Evolutionary conservation across 2,329 filamentous ascomycete species (phyloP).

Genomic region (Cordyceps sp.): DNA sequence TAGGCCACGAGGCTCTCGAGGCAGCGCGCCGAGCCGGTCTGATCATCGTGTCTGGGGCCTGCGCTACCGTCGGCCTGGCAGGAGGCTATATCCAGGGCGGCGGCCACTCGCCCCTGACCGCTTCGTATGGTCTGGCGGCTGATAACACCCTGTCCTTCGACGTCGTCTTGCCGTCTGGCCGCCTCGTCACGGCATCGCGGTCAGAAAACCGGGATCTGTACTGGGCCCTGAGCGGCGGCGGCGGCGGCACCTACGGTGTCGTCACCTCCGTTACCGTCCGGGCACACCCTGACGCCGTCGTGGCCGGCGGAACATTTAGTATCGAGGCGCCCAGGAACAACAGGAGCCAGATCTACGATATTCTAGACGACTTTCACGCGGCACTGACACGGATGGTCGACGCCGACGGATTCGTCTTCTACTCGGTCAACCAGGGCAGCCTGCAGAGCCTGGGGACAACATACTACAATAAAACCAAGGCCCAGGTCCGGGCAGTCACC

Average conservation of each 20-base stretch:
- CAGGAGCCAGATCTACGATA: too few species aligned
- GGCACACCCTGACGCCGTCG: constrained; percentile 15
- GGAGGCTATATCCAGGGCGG: constrained; percentile 48
- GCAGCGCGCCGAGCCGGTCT: constrained; percentile 27
- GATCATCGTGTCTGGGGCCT: constrained; percentile 36
- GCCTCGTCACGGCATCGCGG: constrained; percentile 27
- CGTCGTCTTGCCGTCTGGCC: constrained; percentile 32
- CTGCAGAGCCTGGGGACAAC: too few species aligned
- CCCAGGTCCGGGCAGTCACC: too few species aligned
- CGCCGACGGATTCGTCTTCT: too few species aligned
- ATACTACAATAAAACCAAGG: too few species aligned
- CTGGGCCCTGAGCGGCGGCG: constrained; percentile 43
- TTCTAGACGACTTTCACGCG: too few species aligned
- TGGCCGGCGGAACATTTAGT: too few species aligned
- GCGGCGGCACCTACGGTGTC: constrained; percentile 29
- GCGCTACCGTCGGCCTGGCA: constrained; percentile 36
- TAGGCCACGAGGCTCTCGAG: constrained; percentile 27
- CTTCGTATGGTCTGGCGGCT: constrained; percentile 36
- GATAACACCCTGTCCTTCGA: constrained; percentile 40
- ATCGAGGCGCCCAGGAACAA: too few species aligned
- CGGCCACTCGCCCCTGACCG: constrained; percentile 35
- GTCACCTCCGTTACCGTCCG: constrained; percentile 21
- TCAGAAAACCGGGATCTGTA: constrained; percentile 30
- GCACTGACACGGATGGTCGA: too few species aligned
- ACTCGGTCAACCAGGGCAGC: too few species aligned